Base-by-base conservation (phyloP, 1,139 yeast species). In the Yamadazyma blattariae region DNA sequence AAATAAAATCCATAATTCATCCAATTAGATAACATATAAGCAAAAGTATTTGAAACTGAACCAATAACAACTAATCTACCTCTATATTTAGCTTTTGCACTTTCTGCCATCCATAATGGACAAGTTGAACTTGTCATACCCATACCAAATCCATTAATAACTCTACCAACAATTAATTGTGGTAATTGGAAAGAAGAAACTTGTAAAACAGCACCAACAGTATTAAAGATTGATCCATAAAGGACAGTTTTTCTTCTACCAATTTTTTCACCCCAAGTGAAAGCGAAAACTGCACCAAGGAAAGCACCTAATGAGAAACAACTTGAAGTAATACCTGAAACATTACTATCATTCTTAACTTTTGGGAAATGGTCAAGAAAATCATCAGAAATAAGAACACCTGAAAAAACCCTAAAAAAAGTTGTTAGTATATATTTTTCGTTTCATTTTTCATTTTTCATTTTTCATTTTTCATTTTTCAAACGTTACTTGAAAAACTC, bases 371-470 rank as follows among this genome's bases (percentile, higher is more conserved):
- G 45, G 35, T 46, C 38, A 31, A 62, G 56, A 48, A 65, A 54
- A 46, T 57, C 48, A 36, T 62, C 63, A 29, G 67, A 46, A 34
- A 59, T 55, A 45, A 64, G 76, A 33, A 78, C 63, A 46, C 84
- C 82, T 13, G 82, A 71, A 81, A 79, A 78, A 37, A 82, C 71
- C 50, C 32, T 22, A 13, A 29, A 21, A 14, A 24, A 14, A 13
- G 23, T 24, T 29, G 22, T n/a, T n/a, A n/a, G n/a, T n/a, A n/a
- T 25, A 7, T 7, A 8, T n/a, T n/a, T n/a, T n/a, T n/a, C n/a
- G n/a, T n/a, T n/a, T n/a, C n/a, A n/a, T n/a, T n/a, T n/a, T n/a
- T n/a, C n/a, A n/a, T n/a, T n/a, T n/a, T n/a, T n/a, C n/a, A n/a
- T n/a, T n/a, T n/a, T n/a, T n/a, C n/a, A n/a, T n/a, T n/a, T n/a